Conservation (phyloP, 768 basidiomycete species). For the Suillus brevipes region DNA sequence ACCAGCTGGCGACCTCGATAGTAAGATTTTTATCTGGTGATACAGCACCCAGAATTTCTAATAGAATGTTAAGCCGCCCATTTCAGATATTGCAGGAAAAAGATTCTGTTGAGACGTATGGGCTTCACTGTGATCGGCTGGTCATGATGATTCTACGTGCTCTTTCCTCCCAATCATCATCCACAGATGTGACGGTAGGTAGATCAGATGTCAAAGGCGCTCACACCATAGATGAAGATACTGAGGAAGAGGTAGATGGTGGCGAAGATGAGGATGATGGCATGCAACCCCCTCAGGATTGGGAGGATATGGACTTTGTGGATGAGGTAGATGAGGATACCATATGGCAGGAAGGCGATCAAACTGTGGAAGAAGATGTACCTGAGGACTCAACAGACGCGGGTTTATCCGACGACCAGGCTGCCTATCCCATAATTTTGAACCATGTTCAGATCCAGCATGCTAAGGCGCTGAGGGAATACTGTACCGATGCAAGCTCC, state of each 20-base stretch:
- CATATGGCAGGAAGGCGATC: not conserved
- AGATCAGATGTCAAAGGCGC: too few species aligned
- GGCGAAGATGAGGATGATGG: not conserved
- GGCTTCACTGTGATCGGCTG: not conserved
- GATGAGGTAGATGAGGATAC: not conserved
- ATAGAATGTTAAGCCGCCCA: not conserved
- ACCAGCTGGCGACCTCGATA: not conserved
- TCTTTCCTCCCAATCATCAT: too few species aligned
- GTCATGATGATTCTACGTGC: not conserved
- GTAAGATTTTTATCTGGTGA: not conserved
- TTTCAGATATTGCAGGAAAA: not conserved
- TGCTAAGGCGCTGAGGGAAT: not conserved
- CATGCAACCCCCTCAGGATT: not conserved
- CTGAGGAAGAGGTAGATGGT: not conserved
- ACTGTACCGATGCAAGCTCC: not conserved
- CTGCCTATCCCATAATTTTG: not conserved
- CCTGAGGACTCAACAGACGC: too few species aligned
- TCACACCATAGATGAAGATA: too few species aligned
- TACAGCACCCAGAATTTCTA: not conserved
- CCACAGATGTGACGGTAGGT: too few species aligned
- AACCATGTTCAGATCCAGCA: not conserved
- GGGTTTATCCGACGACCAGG: not conserved
- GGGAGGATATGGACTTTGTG: not conserved
- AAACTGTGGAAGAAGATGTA: too few species aligned
- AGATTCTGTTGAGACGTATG: not conserved